Percentiles rank a stretch among this genome's conserved stretches.
phyloP scores from a whole-genome alignment of 495 filamentous ascomycete genomes.

The Amphirosellinia nigrospora region DNA sequence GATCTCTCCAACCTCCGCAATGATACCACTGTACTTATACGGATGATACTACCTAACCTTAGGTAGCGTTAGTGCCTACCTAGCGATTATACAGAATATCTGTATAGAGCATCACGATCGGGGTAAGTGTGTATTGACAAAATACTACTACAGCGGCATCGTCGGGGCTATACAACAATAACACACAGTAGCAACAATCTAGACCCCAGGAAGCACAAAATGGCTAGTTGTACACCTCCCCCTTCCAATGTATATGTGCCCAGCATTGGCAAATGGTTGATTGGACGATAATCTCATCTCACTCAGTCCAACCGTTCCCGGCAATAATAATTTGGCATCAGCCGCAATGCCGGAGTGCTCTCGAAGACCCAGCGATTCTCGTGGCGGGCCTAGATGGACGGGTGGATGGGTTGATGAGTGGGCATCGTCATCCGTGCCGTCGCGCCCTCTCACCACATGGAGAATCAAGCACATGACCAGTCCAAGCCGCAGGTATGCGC shows the following conservation, averaged over 20 bases:
- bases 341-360: slow-evolving; percentile 15
- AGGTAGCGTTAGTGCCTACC: background rate
- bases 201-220: background rate
- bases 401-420: background rate
- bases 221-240: background rate
- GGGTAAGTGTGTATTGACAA: background rate
- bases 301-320: background rate
- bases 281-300: background rate
- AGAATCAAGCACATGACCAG: slow-evolving; percentile 24
- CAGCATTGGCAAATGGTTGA: background rate
- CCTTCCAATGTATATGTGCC: background rate
- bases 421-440: slow-evolving; percentile 24
- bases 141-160: background rate
- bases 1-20: slow-evolving; percentile 3
- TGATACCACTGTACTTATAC: background rate
- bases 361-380: background rate
- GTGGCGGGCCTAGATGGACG: no score
- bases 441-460: slow-evolving; percentile 19
- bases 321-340: background rate
- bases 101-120: background rate
- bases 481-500: slow-evolving; percentile 19
- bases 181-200: background rate
- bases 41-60: no score
- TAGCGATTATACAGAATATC: background rate
- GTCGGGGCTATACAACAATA: background rate